These are phyloP conservation scores for Nicotiana obtusifolia DNA, from an alignment of 257 asterid genomes.

Conservation along the genomic window DNA sequence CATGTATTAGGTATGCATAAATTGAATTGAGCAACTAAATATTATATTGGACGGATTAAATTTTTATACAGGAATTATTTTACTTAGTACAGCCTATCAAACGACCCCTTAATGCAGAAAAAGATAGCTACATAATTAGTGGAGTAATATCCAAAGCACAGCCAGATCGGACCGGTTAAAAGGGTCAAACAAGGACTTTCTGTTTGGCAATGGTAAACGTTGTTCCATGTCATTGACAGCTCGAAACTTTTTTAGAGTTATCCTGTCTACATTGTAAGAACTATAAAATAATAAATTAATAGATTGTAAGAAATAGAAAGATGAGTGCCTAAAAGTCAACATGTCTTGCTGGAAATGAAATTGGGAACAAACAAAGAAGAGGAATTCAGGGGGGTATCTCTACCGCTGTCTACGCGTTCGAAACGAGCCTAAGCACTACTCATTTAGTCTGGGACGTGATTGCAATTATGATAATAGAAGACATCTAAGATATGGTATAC, in stretches of 20 bases:
- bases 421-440: background rate
- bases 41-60: no score
- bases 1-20: no score
- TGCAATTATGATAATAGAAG: background rate
- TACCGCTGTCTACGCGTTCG: background rate
- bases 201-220: background rate
- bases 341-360: conserved; percentile 3
- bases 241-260: background rate
- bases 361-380: background rate
- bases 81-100: no score
- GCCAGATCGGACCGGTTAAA: background rate
- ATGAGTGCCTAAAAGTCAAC: background rate
- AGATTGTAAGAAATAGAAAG: background rate
- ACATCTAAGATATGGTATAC: background rate
- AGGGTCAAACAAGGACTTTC: background rate
- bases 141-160: background rate
- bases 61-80: no score
- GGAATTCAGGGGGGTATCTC: no score
- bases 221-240: background rate
- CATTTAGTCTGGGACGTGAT: background rate
- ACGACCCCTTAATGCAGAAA: background rate
- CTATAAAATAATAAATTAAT: background rate
- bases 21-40: no score
- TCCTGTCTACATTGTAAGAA: background rate
- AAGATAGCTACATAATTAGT: background rate